Base-by-base conservation (phyloP, 805 yeast species). In the Pichia rugopelliculosa region DNA sequence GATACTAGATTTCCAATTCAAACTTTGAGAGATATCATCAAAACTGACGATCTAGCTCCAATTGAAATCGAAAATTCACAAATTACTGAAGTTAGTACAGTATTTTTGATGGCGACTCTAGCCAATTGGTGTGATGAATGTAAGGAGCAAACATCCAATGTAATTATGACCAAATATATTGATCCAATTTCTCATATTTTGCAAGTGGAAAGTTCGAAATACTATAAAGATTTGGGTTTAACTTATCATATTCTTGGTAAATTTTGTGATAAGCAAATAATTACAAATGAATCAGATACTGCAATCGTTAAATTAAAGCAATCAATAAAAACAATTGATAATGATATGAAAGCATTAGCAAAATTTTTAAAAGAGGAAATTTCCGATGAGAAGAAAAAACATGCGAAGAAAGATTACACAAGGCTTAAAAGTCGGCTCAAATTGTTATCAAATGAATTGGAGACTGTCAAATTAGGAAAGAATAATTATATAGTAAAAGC, bases 71-170 rank as follows among this genome's bases (percentile, higher is more conserved):
- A 12, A 17, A 13, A 11, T 12, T 18, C n/a, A n/a, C 20, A 13
- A 38, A 21, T 25, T 27, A 27, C 40, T 6, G 21, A 38, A 24
- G 12, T 42, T 2, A 48, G 50, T 10, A 33, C 45, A 4, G 42
- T 38, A 13, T 53, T 54, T 17, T 20, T 61, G 33, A 54, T 55
- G 54, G 72, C 72, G 12, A 55, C 61, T 7, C 55, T 84, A 36
- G 82, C 82, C 0, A 72, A 76, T 41, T 89, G 96, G 96, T 65
- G 79, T 33, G 73, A 87, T 0, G 76, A 73, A 41, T 84, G 95
- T 0, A 74, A 84, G 34, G 82, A 81, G 51, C 95, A 83, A 49
- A 70, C 81, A 11, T 77, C 88, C 0, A 69, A 75, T 1, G 66
- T 66, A 3, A 79, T 90, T 1, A 73, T 82, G 74, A 62, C 66